Conservation (phyloP, 495 filamentous ascomycete species). For the Daldinia bambusicola region DNA sequence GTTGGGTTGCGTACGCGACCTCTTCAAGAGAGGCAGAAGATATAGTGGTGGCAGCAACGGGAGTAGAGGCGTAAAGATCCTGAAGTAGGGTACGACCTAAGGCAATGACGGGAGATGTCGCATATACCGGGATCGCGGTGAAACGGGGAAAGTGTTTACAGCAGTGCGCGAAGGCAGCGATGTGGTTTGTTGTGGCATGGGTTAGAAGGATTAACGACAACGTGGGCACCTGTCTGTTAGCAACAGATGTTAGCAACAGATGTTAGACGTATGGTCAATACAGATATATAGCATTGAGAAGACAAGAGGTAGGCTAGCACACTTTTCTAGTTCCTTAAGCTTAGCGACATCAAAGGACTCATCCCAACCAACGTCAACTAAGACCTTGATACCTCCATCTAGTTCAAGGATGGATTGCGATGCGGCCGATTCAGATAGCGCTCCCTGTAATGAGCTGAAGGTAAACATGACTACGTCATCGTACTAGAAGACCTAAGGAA, state of each 20-base stretch:
- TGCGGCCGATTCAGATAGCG: constrained; percentile 84
- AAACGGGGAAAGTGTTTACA: constrained; percentile 96
- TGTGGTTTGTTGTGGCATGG: constrained; percentile 87
- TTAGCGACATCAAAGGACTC: constrained; percentile 83
- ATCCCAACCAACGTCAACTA: constrained; percentile 97
- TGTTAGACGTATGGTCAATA: constrained; percentile 25
- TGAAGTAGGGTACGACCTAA: constrained; percentile 90
- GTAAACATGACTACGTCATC: constrained; percentile 79
- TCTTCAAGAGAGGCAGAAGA: constrained; percentile 74
- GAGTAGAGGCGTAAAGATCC: constrained; percentile 91
- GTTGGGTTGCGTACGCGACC: constrained; percentile 66
- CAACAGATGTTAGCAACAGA: constrained; percentile 25
- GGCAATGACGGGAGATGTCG: constrained; percentile 90
- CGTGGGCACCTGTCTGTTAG: constrained; percentile 80
- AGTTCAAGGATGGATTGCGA: constrained; percentile 96
- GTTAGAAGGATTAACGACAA: constrained; percentile 95
- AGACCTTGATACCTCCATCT: constrained; percentile 93
- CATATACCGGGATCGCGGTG: constrained; percentile 93
- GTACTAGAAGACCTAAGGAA: constrained; percentile 11
- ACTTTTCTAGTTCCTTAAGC: constrained; percentile 90
- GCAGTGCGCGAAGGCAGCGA: constrained; percentile 94
- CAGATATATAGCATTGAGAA: neutral
- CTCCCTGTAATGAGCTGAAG: constrained; percentile 91
- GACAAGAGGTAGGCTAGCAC: constrained; percentile 46
- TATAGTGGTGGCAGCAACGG: constrained; percentile 84